Base-by-base conservation (phyloP, 345 rosid species). In the Citrus mangshanensis region DNA sequence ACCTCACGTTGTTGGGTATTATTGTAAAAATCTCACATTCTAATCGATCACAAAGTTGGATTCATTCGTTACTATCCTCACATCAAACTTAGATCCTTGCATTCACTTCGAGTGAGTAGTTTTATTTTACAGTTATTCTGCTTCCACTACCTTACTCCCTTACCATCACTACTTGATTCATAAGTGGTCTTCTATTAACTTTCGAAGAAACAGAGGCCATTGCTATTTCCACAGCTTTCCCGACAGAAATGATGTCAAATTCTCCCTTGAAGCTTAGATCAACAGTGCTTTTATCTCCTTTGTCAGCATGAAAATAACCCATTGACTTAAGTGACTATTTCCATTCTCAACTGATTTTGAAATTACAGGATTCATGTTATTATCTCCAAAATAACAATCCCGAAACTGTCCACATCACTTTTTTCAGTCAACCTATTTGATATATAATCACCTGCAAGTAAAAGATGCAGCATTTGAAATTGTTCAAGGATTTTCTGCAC, bases 351-450 rank as follows among this genome's bases (percentile, higher is more conserved):
- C 2, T 25, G 1, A 37, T 51, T 68, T 81, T 12, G 72, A 73
- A 21, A 83, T 84, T 22, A 77, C 85, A 9, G 83, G 80, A 28
- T 70, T 69, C 86, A 74, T 73, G 88, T 35, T 35, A 6, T 35
- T 35, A 35, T 35, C 38, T 35, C 38, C 38, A 35, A 7, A 35
- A 35, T 35, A 35, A 6, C 38, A 35, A 35, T 5, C 38, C 7
- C 89, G 4, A 88, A 89, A 59, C 89, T 85, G 34, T 85, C 88
- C 2, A 88, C 81, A 21, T 89, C 91, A 60, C 84, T 86, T 77
- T 85, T 85, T 58, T 87, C 84, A 2, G 80, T 87, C 59, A 87
- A 56, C 74, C 70, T 74, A 7, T 80, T 83, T 24, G 88, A 81
- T 70, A 18, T 34, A 4, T 4, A 34, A 34, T 34, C 35, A 34